phyloP scores from a whole-genome alignment of 495 filamentous ascomycete species.

The Wilcoxina mikolae region DNA sequence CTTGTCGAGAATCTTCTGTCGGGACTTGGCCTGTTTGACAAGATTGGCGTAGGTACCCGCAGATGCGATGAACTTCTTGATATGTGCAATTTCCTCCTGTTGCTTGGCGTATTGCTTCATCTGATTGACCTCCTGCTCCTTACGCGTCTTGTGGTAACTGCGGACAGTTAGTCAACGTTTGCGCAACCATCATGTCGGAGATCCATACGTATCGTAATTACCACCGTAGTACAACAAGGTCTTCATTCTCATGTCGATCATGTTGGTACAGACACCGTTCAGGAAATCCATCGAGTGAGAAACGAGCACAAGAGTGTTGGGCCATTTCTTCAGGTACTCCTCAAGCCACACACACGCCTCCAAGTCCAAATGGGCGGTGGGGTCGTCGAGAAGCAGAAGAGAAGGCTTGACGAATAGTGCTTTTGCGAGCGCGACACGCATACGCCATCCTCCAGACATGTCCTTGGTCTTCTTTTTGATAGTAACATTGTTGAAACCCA shows the following conservation, averaged over 20 bases:
- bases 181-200: not conserved
- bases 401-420: conserved; percentile 97
- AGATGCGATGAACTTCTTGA: conserved; percentile 99
- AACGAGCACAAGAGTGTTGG: conserved; percentile 89
- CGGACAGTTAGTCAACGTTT: not conserved
- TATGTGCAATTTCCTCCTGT: conserved; percentile 96
- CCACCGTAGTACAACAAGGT: conserved; percentile 95
- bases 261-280: conserved; percentile 96
- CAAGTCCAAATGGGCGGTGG: conserved; percentile 96
- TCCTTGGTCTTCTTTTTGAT: conserved; percentile 99
- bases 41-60: conserved; percentile 98
- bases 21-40: conserved; percentile 94
- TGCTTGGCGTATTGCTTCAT: conserved; percentile 98
- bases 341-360: conserved; percentile 99
- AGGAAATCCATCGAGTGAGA: conserved; percentile 98
- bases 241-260: conserved; percentile 93
- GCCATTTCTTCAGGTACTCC: conserved; percentile 99
- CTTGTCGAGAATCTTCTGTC: conserved; percentile 99
- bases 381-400: conserved; percentile 90
- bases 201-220: conserved; percentile 75
- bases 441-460: conserved; percentile 99
- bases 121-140: conserved; percentile 94
- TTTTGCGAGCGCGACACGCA: conserved; percentile 96
- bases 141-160: conserved; percentile 76
- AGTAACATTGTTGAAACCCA: conserved; percentile 94